A percentile compares a stretch with the other conserved stretches of the same genome.
phyloP scores from a whole-genome alignment of 2,329 filamentous ascomycete species.

The Colletotrichum sidae region DNA sequence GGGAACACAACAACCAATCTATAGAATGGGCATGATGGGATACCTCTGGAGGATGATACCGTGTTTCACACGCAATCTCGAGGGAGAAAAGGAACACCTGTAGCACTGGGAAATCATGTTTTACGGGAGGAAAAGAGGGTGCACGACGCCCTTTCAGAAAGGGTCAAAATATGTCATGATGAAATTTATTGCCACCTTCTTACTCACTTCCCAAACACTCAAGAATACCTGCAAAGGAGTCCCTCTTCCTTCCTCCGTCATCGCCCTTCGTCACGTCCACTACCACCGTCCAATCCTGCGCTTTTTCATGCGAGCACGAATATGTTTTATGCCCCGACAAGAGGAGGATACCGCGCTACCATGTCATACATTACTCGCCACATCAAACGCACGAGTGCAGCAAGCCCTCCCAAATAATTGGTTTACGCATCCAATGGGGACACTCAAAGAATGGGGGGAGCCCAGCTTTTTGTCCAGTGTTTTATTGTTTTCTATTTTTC shows the following conservation, averaged over 20 bases:
- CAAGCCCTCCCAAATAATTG: too few species aligned
- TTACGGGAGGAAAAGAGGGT: too few species aligned
- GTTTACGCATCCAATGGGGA: too few species aligned
- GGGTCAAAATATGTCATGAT: conserved; percentile 12
- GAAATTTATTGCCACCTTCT: conserved; percentile 17
- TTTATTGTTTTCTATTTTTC: too few species aligned
- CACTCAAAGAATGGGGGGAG: too few species aligned
- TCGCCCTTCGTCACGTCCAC: neutral
- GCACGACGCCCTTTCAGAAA: too few species aligned
- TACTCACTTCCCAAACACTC: neutral
- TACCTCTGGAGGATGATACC: conserved; percentile 13
- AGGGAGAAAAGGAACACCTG: neutral
- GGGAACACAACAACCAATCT: conserved; percentile 1
- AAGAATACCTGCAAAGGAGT: too few species aligned
- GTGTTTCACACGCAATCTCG: neutral
- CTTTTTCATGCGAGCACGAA: conserved; percentile 10
- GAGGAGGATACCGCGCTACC: conserved; percentile 20
- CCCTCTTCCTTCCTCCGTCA: neutral
- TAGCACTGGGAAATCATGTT: too few species aligned
- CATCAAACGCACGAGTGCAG: conserved; percentile 7
- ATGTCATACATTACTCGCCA: conserved; percentile 14
- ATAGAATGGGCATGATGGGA: conserved; percentile 29
- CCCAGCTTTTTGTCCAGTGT: too few species aligned
- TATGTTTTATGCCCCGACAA: conserved; percentile 23
- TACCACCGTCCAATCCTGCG: neutral